phyloP scores from a whole-genome alignment of 2,329 filamentous ascomycete genomes.

The Trichothecium roseum region DNA sequence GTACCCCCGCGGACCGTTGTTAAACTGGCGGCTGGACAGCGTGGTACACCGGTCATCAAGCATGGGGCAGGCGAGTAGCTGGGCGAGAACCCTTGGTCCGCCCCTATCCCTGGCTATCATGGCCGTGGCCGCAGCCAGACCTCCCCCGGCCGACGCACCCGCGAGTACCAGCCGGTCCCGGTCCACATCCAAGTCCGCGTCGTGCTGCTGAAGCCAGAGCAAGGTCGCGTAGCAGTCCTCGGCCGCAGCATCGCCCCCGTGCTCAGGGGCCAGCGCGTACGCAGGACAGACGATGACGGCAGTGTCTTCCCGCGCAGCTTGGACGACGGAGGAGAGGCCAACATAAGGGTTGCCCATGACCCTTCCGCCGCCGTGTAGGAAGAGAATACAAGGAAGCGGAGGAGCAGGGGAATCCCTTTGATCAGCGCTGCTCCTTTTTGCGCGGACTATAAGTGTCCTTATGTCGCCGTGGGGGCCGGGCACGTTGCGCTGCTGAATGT shows the following conservation, averaged over 20 bases:
- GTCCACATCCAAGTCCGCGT: conserved; percentile 27
- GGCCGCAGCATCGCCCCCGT: conserved; percentile 5
- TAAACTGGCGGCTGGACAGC: conserved; percentile 18
- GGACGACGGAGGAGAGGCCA: no score
- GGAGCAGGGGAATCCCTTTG: no score
- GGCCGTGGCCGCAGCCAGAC: conserved; percentile 24
- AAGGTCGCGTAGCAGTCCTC: conserved; percentile 17
- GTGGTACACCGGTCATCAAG: conserved; percentile 28
- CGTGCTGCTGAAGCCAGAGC: conserved; percentile 25
- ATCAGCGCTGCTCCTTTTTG: no score
- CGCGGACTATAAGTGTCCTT: no score
- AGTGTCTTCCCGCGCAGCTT: no score
- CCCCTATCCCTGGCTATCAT: conserved; percentile 24
- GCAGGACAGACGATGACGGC: not conserved
- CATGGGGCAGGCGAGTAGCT: conserved; percentile 36
- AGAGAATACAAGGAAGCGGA: no score
- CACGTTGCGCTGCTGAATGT: no score
- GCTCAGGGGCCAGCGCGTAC: not conserved
- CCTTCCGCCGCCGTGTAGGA: conserved; percentile 34
- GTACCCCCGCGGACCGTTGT: conserved; percentile 20
- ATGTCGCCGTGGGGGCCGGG: no score
- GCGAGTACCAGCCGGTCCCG: conserved; percentile 24
- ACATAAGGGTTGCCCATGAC: no score
- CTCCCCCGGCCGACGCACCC: conserved; percentile 32
- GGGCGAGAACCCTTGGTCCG: conserved; percentile 20